Evolutionary conservation across 1,139 yeast genomes (phyloP).

Genomic region (Pichia kudriavzevii): DNA sequence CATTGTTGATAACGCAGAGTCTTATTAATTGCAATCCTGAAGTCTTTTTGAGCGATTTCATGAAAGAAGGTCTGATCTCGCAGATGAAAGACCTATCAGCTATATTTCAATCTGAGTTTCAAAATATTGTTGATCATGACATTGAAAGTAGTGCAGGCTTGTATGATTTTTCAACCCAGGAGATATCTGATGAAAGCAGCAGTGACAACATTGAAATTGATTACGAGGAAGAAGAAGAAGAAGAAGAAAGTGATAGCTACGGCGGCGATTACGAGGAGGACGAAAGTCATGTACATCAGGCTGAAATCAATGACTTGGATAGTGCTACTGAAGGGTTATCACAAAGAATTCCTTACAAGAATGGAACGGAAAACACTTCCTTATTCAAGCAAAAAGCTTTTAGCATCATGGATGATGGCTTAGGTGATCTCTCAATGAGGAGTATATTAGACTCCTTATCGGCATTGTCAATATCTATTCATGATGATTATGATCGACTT

Average conservation of each 20-base stretch:
- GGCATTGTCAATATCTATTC: conserved; percentile 11
- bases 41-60: conserved; percentile 42
- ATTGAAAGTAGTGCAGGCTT: conserved; percentile 20
- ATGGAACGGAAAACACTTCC: no score
- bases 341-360: no score
- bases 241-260: conserved; percentile 24
- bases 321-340: no score
- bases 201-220: conserved; percentile 7
- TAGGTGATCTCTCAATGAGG: conserved; percentile 1
- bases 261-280: conserved; percentile 1
- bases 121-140: conserved; percentile 1
- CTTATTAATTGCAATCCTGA: conserved; percentile 41
- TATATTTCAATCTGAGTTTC: conserved; percentile 1
- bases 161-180: no score
- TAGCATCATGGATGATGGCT: conserved; percentile 8
- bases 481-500: conserved; percentile 17
- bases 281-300: no score
- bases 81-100: conserved; percentile 35
- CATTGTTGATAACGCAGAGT: conserved; percentile 42
- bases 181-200: background rate
- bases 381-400: no score
- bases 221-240: conserved; percentile 21
- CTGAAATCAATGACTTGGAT: no score
- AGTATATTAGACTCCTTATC: conserved; percentile 13
- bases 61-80: conserved; percentile 63